These are phyloP conservation scores for Pholiota adiposa DNA, from an alignment of 1,284 basidiomycete species.

Conservation along the genomic window DNA sequence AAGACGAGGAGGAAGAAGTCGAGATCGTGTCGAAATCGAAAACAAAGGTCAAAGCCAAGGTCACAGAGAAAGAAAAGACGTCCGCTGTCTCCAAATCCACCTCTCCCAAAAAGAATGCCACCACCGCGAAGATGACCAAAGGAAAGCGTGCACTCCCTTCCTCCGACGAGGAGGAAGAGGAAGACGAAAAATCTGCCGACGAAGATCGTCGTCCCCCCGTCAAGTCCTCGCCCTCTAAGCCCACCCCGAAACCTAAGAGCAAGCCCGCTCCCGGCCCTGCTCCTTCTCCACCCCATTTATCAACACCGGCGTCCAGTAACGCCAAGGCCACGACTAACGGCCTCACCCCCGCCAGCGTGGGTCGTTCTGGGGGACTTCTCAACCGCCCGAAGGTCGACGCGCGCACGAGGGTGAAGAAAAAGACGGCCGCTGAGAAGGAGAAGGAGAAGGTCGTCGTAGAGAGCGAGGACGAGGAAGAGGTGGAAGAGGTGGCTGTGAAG, in stretches of 20 bases:
- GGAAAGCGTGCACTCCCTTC: background rate
- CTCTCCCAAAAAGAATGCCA: background rate
- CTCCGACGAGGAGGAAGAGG: background rate
- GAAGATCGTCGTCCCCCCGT: background rate
- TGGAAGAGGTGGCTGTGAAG: constrained; percentile 3
- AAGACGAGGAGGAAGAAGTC: background rate
- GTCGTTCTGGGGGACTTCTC: background rate
- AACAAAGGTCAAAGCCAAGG: background rate
- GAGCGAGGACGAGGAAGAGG: constrained; percentile 9
- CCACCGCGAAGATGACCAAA: background rate
- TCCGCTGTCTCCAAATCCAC: background rate
- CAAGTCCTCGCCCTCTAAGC: background rate
- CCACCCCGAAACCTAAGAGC: background rate
- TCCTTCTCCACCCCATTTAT: background rate
- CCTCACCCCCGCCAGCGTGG: background rate
- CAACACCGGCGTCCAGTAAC: background rate
- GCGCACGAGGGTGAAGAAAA: constrained; percentile 19
- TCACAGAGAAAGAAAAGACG: background rate
- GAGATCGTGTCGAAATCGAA: background rate
- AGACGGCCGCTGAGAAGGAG: background rate
- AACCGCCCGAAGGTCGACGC: constrained; percentile 14
- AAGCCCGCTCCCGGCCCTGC: background rate
- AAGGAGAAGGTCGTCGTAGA: constrained; percentile 12
- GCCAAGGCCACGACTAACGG: background rate
- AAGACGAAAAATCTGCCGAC: background rate